phyloP scores from a whole-genome alignment of 2,329 filamentous ascomycete species.

The Trichoderma atroviride region DNA sequence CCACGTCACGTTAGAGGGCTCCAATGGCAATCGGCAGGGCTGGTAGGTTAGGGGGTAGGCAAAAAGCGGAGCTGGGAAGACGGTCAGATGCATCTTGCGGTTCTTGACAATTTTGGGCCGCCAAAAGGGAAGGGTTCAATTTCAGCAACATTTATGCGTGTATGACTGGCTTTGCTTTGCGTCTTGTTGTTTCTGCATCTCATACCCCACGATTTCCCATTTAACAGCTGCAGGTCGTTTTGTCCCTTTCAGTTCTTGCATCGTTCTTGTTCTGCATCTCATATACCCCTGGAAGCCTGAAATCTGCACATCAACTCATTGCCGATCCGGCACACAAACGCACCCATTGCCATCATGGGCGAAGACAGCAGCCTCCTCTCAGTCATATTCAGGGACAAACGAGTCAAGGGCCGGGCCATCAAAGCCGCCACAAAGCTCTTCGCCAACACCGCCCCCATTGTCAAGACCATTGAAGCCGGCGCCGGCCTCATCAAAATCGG shows the following conservation, averaged over 20 bases:
- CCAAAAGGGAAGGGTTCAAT: not conserved
- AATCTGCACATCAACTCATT: not conserved
- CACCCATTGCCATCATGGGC: conserved; percentile 8
- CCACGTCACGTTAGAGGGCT: conserved; percentile 17
- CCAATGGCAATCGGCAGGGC: conserved; percentile 8
- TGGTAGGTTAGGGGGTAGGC: not conserved
- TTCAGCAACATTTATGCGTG: conserved; percentile 13
- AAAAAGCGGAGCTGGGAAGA: conserved; percentile 12
- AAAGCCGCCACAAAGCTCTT: conserved; percentile 17
- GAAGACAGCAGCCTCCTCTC: conserved; percentile 19
- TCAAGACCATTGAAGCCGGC: conserved; percentile 35
- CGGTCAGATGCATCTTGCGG: conserved; percentile 17
- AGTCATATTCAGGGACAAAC: conserved; percentile 19
- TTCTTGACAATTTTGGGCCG: conserved; percentile 21
- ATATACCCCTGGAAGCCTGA: not conserved
- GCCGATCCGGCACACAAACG: not conserved
- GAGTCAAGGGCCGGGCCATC: conserved; percentile 13
- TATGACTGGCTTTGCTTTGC: not conserved
- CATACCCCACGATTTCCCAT: conserved; percentile 4
- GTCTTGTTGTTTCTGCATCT: conserved; percentile 1
- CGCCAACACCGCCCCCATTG: conserved; percentile 19
- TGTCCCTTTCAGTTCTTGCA: not conserved
- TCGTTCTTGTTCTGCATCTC: not conserved
- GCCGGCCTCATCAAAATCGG: conserved; percentile 34
- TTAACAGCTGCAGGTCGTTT: not conserved